Evolutionary conservation across 2,329 filamentous ascomycete genomes (phyloP), one percentile per base, ranked within the genome.

Genomic region (Aphanocladium album): DNA sequence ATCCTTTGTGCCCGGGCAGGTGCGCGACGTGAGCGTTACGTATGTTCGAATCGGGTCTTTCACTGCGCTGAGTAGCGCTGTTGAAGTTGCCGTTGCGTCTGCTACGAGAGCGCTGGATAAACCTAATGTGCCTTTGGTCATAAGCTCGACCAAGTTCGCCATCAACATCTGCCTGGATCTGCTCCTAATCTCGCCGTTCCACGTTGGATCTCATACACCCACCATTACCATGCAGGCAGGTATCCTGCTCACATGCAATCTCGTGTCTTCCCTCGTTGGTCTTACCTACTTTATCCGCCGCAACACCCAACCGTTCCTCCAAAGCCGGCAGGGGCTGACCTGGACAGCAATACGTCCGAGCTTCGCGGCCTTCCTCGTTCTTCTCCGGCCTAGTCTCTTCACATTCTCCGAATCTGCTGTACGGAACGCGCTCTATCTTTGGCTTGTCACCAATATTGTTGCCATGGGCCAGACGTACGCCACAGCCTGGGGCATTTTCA

Each of bases 401-500:
- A 87, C 83, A 0, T 84, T 90, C 43, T 50, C 73, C 7, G 88
- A 91, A 67, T 90, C 87, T 0, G 85, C 83, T 0, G 72, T 90
- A 4, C 78, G 88, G 7, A 91, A 91, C 63, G 79, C 84, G 0
- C 75, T 91, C 0, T 91, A 91, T 62, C 80, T 91, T 0, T 91
- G 87, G 88, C 77, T 91, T 0, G 80, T 91, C 0, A 80, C 75
- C 57, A 83, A 80, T 5, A 88, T 91, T 19, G 80, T 91, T 0
- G 74, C 80, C 0, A 76, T 91, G 62, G 87, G 87, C 0, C 72
- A 76, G 0, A 80, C 83, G 7, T 91, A 91, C 69, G 84, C 87
- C 0, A 90, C 87, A 0, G 86, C 88, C 0, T 91, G 87, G 88
- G 85, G 87, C 1, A 77, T 90, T 11, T 91, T 91, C 74, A 88